Percentiles rank a stretch among this genome's conserved stretches.
Conservation (phyloP, 2,329 filamentous ascomycete genomes). For the Phialocephala sp. region DNA sequence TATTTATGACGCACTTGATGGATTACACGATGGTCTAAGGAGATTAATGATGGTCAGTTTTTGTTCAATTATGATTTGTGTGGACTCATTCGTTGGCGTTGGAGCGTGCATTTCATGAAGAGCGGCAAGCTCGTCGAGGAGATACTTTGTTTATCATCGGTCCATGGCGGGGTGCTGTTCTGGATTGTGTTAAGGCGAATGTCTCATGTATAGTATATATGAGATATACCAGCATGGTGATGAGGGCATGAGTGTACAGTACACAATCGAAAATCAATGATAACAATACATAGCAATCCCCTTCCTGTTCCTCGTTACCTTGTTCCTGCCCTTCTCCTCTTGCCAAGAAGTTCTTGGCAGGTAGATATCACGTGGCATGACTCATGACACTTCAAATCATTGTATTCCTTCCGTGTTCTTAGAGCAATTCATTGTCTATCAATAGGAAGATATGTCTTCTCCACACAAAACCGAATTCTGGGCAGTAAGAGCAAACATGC, state of each 20-base stretch:
- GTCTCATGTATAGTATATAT: neutral
- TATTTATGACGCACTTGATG: neutral
- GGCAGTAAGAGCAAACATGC: neutral
- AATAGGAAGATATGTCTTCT: too few relatives aligned
- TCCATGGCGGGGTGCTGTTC: neutral
- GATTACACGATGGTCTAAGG: neutral
- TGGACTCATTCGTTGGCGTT: conserved; percentile 8
- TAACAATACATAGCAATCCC: neutral
- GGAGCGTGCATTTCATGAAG: conserved; percentile 10
- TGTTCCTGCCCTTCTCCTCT: neutral
- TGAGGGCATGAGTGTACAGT: neutral
- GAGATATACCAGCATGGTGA: neutral
- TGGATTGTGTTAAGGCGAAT: neutral
- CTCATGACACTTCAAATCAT: neutral
- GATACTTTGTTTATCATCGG: neutral
- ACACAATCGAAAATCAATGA: neutral
- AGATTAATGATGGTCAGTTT: neutral
- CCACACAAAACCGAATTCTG: too few relatives aligned
- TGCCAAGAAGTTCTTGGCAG: neutral
- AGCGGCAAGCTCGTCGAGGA: neutral
- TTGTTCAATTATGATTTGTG: neutral
- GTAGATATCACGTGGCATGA: neutral
- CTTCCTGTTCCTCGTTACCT: neutral
- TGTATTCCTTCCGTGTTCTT: neutral
- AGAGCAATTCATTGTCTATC: neutral